phyloP scores from a whole-genome alignment of 805 yeast species.

The Saccharomycopsis microspora region DNA sequence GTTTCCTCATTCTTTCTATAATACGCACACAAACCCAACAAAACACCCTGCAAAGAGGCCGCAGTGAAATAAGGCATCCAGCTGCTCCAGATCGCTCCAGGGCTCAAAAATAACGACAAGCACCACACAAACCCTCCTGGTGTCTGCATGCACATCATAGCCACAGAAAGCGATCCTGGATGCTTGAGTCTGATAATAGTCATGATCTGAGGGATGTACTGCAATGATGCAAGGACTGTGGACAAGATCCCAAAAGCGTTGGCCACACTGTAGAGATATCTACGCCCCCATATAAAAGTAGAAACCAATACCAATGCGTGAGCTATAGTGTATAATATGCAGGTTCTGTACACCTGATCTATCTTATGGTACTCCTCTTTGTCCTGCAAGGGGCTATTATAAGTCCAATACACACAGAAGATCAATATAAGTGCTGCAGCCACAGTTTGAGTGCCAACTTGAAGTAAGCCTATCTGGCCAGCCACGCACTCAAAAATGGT shows the following conservation, averaged over 20 bases:
- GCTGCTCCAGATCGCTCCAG: slow-evolving; percentile 77
- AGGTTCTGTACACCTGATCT: slow-evolving; percentile 29
- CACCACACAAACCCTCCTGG: slow-evolving; percentile 86
- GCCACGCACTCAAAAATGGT: slow-evolving; percentile 48
- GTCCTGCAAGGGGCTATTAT: slow-evolving; percentile 34
- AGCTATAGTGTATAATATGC: slow-evolving; percentile 25
- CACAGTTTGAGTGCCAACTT: slow-evolving; percentile 50
- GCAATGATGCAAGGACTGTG: slow-evolving; percentile 50
- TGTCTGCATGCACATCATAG: slow-evolving; percentile 78
- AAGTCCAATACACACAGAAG: slow-evolving; percentile 39
- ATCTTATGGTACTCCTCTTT: slow-evolving; percentile 32
- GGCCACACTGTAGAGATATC: slow-evolving; percentile 32
- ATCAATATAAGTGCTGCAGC: slow-evolving; percentile 49
- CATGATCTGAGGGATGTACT: slow-evolving; percentile 69
- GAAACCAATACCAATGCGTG: slow-evolving; percentile 27
- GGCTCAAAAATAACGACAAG: slow-evolving; percentile 53
- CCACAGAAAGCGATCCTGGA: slow-evolving; percentile 69
- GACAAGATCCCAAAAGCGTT: slow-evolving; percentile 54
- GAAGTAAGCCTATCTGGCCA: slow-evolving; percentile 55
- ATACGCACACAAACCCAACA: slow-evolving; percentile 53
- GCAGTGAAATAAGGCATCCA: slow-evolving; percentile 76
- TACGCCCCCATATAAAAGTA: slow-evolving; percentile 10
- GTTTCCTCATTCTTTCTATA: slow-evolving; percentile 19
- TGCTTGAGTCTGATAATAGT: slow-evolving; percentile 62
- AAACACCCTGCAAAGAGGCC: slow-evolving; percentile 50